Conservation (phyloP, 176 grass and related monocot genomes). For the Hordeum vulgare region MorexV3_pseudomolecules_assembly NC_058522.1:319420085-319420584, state of each 20-base stretch:
- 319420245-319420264: no score
- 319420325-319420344: no score
- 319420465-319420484: conserved; percentile 56
- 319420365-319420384: not conserved
- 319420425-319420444: conserved; percentile 67
- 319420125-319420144: not conserved
- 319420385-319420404: not conserved
- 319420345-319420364: not conserved
- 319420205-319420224: not conserved
- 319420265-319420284: no score
- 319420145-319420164: not conserved
- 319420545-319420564: not conserved
- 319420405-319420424: not conserved
- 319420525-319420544: conserved; percentile 64
- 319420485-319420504: conserved; percentile 54
- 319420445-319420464: conserved; percentile 40
- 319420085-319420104: not conserved
- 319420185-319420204: no score
- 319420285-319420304: no score
- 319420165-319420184: not conserved
- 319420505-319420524: conserved; percentile 37
- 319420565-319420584: not conserved
- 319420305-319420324: no score
- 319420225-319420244: not conserved
- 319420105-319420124: not conserved